Conservation (phyloP, 805 yeast genomes). For the Saccharomyces mikatae region DNA sequence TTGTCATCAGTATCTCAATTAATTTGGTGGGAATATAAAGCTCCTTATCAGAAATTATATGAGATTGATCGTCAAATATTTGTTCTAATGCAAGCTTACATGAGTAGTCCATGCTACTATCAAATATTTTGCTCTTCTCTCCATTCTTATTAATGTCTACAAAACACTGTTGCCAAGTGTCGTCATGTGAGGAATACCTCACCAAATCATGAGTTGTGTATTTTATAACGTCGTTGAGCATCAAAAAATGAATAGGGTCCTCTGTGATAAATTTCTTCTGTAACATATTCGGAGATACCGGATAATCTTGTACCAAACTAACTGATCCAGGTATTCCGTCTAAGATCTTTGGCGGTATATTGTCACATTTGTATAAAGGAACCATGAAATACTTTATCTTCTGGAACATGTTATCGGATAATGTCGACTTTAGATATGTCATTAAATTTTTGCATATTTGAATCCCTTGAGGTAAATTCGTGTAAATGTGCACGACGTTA, state of each 20-base stretch:
- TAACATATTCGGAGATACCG: slow-evolving; percentile 9
- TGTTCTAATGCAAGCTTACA: slow-evolving; percentile 16
- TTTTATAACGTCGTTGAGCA: slow-evolving; percentile 24
- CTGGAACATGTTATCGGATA: slow-evolving; percentile 17
- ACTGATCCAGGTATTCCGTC: slow-evolving; percentile 16
- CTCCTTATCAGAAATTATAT: slow-evolving; percentile 1
- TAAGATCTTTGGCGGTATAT: slow-evolving; percentile 1
- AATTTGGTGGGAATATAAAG: slow-evolving; percentile 23
- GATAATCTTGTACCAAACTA: slow-evolving; percentile 10
- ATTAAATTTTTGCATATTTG: slow-evolving; percentile 13
- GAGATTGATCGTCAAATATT: slow-evolving; percentile 1
- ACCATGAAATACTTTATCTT: slow-evolving; percentile 21
- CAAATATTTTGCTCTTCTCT: slow-evolving; percentile 6
- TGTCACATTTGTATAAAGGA: slow-evolving; percentile 21
- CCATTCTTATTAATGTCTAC: slow-evolving; percentile 10
- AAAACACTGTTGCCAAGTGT: slow-evolving; percentile 23
- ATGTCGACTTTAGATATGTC: slow-evolving; percentile 11
- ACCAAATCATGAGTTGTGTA: slow-evolving; percentile 25
- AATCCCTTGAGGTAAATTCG: slow-evolving; percentile 22
- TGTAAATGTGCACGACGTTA: slow-evolving; percentile 25
- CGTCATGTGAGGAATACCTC: slow-evolving; percentile 3
- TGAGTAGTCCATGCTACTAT: slow-evolving; percentile 17
- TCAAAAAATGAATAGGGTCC: slow-evolving; percentile 25
- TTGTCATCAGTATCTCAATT: slow-evolving; percentile 19
- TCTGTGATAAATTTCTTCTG: slow-evolving; percentile 12